Evolutionary conservation across 371 early-diverging fungal species (phyloP).

Genomic region (Mucor circinelloides): DNA sequence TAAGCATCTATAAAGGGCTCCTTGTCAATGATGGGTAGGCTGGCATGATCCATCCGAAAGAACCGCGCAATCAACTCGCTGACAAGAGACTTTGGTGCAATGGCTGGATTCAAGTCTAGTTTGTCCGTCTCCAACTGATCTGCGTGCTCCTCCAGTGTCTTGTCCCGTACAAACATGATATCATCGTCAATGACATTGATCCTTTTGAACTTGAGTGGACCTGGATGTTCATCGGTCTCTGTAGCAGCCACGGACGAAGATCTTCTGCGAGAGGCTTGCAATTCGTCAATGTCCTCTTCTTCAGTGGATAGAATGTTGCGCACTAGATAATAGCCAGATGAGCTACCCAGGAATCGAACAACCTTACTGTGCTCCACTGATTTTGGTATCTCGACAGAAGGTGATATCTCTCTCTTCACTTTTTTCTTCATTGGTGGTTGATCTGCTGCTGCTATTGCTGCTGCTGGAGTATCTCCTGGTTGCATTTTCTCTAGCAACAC

Average conservation of each 20-base stretch:
- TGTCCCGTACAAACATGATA: constrained; percentile 24
- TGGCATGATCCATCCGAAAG: constrained; percentile 11
- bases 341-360: constrained; percentile 25
- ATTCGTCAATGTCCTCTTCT: constrained; percentile 4
- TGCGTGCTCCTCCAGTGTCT: constrained; percentile 31
- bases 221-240: background rate
- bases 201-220: constrained; percentile 18
- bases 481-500: constrained; percentile 35
- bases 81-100: constrained; percentile 32
- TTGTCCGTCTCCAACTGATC: constrained; percentile 21
- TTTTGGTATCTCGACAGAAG: constrained; percentile 3
- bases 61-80: constrained; percentile 25
- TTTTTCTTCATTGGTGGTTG: background rate
- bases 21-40: constrained; percentile 37
- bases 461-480: background rate
- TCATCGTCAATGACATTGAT: constrained; percentile 41
- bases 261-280: background rate
- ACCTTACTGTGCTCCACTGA: constrained; percentile 15
- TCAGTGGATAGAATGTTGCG: constrained; percentile 23
- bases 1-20: constrained; percentile 36
- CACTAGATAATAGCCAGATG: constrained; percentile 28
- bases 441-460: background rate
- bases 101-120: constrained; percentile 12
- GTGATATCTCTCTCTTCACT: background rate
- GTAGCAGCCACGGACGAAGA: background rate